Evolutionary conservation across 2,329 filamentous ascomycete genomes (phyloP).

Genomic region (Colletotrichum coccodes): DNA sequence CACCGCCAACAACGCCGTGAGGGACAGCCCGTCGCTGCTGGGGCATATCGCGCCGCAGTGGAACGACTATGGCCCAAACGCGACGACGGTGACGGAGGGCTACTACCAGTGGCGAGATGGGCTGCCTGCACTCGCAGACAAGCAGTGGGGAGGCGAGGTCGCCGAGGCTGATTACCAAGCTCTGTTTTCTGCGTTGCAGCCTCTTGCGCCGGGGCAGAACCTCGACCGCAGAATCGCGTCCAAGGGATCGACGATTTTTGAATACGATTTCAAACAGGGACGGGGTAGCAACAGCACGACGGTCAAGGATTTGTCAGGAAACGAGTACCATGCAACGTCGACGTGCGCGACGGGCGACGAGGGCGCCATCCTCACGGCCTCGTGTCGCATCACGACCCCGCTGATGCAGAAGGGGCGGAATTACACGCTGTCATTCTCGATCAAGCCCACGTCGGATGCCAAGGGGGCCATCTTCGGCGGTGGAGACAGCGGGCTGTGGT

Average conservation of each 20-base stretch:
- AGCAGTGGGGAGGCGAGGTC: conserved; percentile 39
- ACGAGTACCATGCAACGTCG: conserved; percentile 34
- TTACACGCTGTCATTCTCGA: conserved; percentile 61
- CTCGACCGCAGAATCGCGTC: conserved; percentile 35
- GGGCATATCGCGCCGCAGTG: conserved; percentile 38
- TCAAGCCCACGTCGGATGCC: conserved; percentile 38
- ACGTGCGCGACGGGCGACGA: conserved; percentile 5
- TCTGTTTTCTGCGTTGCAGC: conserved; percentile 34
- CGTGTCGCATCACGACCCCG: conserved; percentile 57
- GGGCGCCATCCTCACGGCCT: conserved; percentile 42
- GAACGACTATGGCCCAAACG: conserved; percentile 39
- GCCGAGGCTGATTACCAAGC: conserved; percentile 2
- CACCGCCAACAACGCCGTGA: conserved; percentile 31
- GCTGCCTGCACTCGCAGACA: conserved; percentile 38
- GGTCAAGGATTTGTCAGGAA: conserved; percentile 35
- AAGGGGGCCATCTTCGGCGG: conserved; percentile 29
- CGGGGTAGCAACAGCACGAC: conserved; percentile 10
- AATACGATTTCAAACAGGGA: conserved; percentile 28
- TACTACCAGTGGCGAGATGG: conserved; percentile 39
- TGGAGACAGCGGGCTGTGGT: conserved; percentile 33
- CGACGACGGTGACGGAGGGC: conserved; percentile 37
- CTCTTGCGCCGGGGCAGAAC: conserved; percentile 36
- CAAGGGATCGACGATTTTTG: conserved; percentile 31
- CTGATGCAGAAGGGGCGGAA: conserved; percentile 64
- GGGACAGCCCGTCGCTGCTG: conserved; percentile 28